Evolutionary conservation across 2,329 filamentous ascomycete species (phyloP), one percentile per base, ranked within the genome.

Genomic region (Colletotrichum viniferum): DNA sequence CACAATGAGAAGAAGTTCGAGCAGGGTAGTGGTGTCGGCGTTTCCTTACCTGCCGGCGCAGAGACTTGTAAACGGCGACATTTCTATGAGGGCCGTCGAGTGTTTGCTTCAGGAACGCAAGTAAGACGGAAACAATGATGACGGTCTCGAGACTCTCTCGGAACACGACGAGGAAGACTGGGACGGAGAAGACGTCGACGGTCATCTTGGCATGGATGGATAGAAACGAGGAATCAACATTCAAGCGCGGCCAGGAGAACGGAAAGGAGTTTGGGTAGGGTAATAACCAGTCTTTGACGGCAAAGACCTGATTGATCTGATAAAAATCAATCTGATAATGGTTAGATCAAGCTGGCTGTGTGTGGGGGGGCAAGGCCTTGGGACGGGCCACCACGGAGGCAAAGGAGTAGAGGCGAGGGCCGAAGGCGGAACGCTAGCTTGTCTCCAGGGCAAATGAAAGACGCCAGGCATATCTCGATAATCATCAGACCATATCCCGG

Each of bases 91-190:
- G 91, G 1, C 91, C 91, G 75, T 87, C 88, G 48, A 97, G 89
- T 4, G 93, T 94, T 83, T 97, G 94, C 84, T 96, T 97, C 74
- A 97, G 86, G 82, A 97, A 97, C 26, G 95, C 92, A 55, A 98
- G 90, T 38, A 98, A 88, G n/a, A 98, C 94, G 0, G 95, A 96
- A 77, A 97, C 92, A 79, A 98, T 94, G 81, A 98, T 95, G 80
- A 91, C 93, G 1, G 94, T 94, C 87, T 98, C 95, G 63, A 98
- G 87, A 56, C 92, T 92, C 86, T 98, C 96, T 81, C 96, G 92
- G 83, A 98, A 97, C 85, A 95, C 93, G 83, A 98, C 94, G 87
- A 98, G 96, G 87, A 98, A 98, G 71, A 98, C 91, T 78, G 94
- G 94, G 26, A 95, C 92, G 77, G 94, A 90, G 83, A 96, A 96